A percentile compares a stretch with the other conserved stretches of the same genome.
Conservation (phyloP, 2,329 filamentous ascomycete genomes). For the Cladosporium austrohemisphaericum region DNA sequence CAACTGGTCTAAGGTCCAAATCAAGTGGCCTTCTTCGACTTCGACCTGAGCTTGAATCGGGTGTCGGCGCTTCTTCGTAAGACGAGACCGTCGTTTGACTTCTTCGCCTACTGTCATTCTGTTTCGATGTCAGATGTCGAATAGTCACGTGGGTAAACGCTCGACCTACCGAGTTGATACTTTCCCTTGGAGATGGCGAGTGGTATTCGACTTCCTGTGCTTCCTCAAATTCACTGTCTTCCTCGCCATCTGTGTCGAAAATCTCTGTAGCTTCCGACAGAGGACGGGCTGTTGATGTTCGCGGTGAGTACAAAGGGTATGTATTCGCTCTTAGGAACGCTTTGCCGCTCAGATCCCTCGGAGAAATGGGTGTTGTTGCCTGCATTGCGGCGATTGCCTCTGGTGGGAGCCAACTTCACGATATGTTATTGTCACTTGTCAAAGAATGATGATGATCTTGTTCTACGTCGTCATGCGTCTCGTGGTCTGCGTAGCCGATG, state of each 20-base stretch:
- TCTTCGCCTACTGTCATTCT: slow-evolving; percentile 55
- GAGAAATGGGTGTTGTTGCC: slow-evolving; percentile 44
- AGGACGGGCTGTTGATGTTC: slow-evolving; percentile 50
- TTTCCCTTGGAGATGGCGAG: slow-evolving; percentile 56
- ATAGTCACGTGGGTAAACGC: too few relatives aligned
- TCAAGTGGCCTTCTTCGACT: slow-evolving; percentile 57
- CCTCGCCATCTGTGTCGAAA: slow-evolving; percentile 72
- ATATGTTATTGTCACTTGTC: slow-evolving; percentile 1
- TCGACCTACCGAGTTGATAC: slow-evolving; percentile 65
- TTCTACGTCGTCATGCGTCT: slow-evolving; percentile 13
- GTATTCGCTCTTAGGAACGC: slow-evolving; percentile 49
- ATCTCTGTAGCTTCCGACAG: slow-evolving; percentile 72
- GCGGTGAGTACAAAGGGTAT: slow-evolving; percentile 21
- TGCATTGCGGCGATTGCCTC: slow-evolving; percentile 33
- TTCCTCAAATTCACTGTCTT: slow-evolving; percentile 54
- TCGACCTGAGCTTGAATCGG: slow-evolving; percentile 53
- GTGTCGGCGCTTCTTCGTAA: slow-evolving; percentile 78
- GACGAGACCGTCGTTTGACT: slow-evolving; percentile 86
- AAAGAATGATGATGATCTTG: not conserved
- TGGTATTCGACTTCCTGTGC: not conserved
- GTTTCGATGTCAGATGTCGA: slow-evolving; percentile 19
- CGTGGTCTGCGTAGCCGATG: slow-evolving; percentile 18
- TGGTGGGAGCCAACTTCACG: slow-evolving; percentile 7
- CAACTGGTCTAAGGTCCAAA: slow-evolving; percentile 63
- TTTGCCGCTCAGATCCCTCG: slow-evolving; percentile 41